phyloP scores from a whole-genome alignment of 495 filamentous ascomycete species.

The Penicillium lagena region DNA sequence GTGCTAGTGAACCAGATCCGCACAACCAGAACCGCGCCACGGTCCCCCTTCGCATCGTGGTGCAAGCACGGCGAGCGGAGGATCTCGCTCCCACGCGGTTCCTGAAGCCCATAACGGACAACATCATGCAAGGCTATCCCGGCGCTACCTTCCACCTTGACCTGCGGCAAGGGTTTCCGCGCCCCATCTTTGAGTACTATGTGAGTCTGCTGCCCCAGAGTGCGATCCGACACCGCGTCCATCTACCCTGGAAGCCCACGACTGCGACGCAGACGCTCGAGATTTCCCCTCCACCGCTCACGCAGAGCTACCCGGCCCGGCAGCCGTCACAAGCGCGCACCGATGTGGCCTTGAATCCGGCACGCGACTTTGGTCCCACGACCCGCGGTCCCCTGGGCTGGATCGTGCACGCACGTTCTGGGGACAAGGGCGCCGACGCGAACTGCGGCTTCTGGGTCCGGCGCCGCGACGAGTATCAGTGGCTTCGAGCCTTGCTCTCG shows the following conservation, averaged over 20 bases:
- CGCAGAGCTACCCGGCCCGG: conserved; percentile 24
- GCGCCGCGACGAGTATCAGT: conserved; percentile 41
- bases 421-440: conserved; percentile 47
- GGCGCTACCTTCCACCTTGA: conserved; percentile 38
- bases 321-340: conserved; percentile 25
- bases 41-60: conserved; percentile 31
- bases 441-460: conserved; percentile 51
- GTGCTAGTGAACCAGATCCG: conserved; percentile 21
- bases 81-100: conserved; percentile 25
- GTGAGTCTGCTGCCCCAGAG: conserved; percentile 34
- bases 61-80: conserved; percentile 27
- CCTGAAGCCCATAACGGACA: conserved; percentile 31
- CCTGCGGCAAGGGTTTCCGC: conserved; percentile 29
- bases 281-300: conserved; percentile 27
- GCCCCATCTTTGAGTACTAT: conserved; percentile 35
- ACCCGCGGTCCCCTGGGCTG: conserved; percentile 37
- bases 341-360: conserved; percentile 5
- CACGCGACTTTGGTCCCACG: conserved; percentile 33
- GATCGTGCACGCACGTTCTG: conserved; percentile 43
- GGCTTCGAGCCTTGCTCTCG: conserved; percentile 43
- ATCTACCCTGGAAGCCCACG: conserved; percentile 31
- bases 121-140: conserved; percentile 38
- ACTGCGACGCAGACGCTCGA: conserved; percentile 13
- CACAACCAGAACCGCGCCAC: conserved; percentile 30
- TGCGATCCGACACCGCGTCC: conserved; percentile 29